Conservation (phyloP, 495 filamentous ascomycete genomes). For the Penicillium lagena region DNA sequence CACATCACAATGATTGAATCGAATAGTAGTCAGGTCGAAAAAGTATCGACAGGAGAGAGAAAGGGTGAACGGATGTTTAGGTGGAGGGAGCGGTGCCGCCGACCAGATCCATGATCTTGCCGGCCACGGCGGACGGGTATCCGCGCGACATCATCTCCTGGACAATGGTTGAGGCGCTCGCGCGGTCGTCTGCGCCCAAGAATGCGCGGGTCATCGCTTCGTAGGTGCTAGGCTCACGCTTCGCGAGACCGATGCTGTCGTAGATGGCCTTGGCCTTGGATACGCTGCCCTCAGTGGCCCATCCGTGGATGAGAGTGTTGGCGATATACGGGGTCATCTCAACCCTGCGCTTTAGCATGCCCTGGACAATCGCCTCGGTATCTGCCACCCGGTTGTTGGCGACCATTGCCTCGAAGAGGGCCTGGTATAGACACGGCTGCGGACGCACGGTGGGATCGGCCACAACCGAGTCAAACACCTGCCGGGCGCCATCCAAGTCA, state of each 20-base stretch:
- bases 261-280: conserved; percentile 74
- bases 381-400: conserved; percentile 80
- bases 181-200: conserved; percentile 72
- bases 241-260: conserved; percentile 59
- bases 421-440: conserved; percentile 88
- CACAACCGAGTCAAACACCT: conserved; percentile 74
- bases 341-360: conserved; percentile 66
- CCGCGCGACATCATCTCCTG: conserved; percentile 86
- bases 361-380: conserved; percentile 62
- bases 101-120: conserved; percentile 86
- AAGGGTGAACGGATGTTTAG: conserved; percentile 9
- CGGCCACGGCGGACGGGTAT: conserved; percentile 84
- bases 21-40: conserved; percentile 16
- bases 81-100: conserved; percentile 38
- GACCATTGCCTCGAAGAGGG: conserved; percentile 92
- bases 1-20: conserved; percentile 16
- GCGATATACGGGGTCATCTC: conserved; percentile 96
- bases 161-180: conserved; percentile 67
- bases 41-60: conserved; percentile 6
- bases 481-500: conserved; percentile 76
- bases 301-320: conserved; percentile 98
- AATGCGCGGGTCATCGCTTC: conserved; percentile 97
- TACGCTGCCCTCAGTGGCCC: conserved; percentile 81
- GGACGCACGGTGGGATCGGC: conserved; percentile 55
- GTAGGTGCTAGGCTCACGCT: conserved; percentile 96